Evolutionary conservation across 352 stramenopile genomes (phyloP), one percentile per base, ranked within the genome.

Genomic region (Pythium grandisporangium): DNA sequence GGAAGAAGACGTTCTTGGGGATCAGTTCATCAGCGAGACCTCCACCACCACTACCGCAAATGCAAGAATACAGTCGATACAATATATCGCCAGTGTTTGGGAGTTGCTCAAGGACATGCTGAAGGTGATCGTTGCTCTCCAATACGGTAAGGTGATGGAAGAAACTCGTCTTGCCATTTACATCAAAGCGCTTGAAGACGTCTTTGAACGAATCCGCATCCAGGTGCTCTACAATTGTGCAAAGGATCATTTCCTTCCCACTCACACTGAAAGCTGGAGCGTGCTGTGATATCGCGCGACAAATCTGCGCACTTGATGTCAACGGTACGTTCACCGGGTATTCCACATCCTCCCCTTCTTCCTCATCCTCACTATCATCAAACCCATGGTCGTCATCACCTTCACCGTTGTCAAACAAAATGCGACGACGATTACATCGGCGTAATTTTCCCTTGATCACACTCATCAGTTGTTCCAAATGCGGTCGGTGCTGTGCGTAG

Each of bases 191-290:
- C 30, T 76, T 70, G 34, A 74, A 87, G 19, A 84, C 57, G 25
- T 84, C 69, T 33, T 56, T 61, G 45, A 87, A 87, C 33, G 71
- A 83, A n/a, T 78, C 70, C 2, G 57, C 45, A 6, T 87, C 74
- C 7, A 87, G 44, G 21, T 73, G 54, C 24, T 82, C 66, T 12
- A 84, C 47, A 21, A 87, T 77, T 21, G 74, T 64, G 29, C 70
- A 84, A 14, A 87, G 25, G 6, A 84, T 68, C 74, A 87, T 87
- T 29, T 87, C 71, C 19, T 71, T 76, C 5, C 74, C 74, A n/a
- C 74, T 87, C 3, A 64, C 45, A 30, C 74, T 87, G 48, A 87
- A 84, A 4, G 33, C 47, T 5, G 36, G 41, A 0, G 70, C 69
- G 21, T 79, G 65, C 14, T 75, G 60, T 1, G 64, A 50, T 32